Base-by-base conservation (phyloP, 176 grass and related monocot species). In the Panicum miliaceum region DNA sequence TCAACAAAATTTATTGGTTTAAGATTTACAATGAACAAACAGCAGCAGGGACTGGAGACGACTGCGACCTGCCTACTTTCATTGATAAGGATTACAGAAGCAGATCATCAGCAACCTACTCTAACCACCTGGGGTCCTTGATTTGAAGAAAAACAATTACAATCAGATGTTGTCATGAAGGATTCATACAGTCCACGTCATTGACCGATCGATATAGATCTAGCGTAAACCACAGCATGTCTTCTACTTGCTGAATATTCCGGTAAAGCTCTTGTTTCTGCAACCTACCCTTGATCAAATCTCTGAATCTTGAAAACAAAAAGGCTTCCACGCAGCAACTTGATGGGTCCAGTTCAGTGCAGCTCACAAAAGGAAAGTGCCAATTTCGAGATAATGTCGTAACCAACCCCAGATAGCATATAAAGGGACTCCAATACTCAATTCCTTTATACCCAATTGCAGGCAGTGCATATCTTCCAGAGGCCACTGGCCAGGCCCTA, bases 371-470 rank as follows among this genome's bases (percentile, higher is more conserved):
- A 75, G 84, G 79, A 83, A 90, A 84, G 40, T 54, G 58, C 68
- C 68, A 47, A 80, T 79, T 80, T 84, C 65, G 41, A 75, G 75
- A 90, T 79, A 63, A 90, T 77, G 50, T 54, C 42, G 26, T 82
- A 16, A 90, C 84, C 57, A 86, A 86, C 59, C 42, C 79, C 32
- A 83, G 67, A 83, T 79, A 71, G 58, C 75, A 90, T 87, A 61
- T 75, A 74, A 87, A 60, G 68, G 68, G 71, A 42, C 68, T 68
- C 58, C 9, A 77, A 77, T 76, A 76, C 12, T 70, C 51, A 57
- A 34, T 23, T 10, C 42, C 15, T 68, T 68, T 81, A 40, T 80
- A 79, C 46, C 59, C 47, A 89, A 50, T 45, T 69, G 4, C 5
- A 43, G 75, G 25, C 25, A 36, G 10, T 41, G 18, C 46, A 81